A percentile compares a stretch with the other conserved stretches of the same genome.
phyloP scores from a whole-genome alignment of 2,329 filamentous ascomycete genomes.

The Aspergillus persii region DNA sequence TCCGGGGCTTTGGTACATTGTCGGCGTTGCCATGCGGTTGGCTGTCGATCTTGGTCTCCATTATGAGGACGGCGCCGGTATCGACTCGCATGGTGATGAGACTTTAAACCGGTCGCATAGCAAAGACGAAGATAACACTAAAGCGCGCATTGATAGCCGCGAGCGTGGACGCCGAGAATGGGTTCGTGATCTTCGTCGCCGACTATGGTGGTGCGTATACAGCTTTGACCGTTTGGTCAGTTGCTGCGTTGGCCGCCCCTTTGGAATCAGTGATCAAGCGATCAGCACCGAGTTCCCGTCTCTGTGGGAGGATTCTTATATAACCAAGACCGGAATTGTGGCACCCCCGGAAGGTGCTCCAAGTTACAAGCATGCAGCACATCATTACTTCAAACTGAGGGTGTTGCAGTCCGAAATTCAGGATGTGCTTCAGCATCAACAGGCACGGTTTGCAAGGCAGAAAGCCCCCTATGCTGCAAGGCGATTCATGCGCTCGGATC shows the following conservation, averaged over 20 bases:
- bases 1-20: slow-evolving; percentile 95
- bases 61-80: slow-evolving; percentile 78
- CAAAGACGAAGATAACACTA: slow-evolving; percentile 24
- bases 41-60: slow-evolving; percentile 90
- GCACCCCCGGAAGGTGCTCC: slow-evolving; percentile 61
- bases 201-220: slow-evolving; percentile 97
- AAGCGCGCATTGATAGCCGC: slow-evolving; percentile 46
- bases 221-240: slow-evolving; percentile 92
- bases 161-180: slow-evolving; percentile 73
- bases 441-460: slow-evolving; percentile 73
- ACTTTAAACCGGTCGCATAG: slow-evolving; percentile 16
- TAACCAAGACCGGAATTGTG: slow-evolving; percentile 74
- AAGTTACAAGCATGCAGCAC: slow-evolving; percentile 85
- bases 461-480: slow-evolving; percentile 64
- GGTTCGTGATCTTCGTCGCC: slow-evolving; percentile 77
- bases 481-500: slow-evolving; percentile 71
- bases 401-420: slow-evolving; percentile 91
- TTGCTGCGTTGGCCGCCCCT: slow-evolving; percentile 87
- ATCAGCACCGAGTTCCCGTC: slow-evolving; percentile 95
- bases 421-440: slow-evolving; percentile 88
- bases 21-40: slow-evolving; percentile 85
- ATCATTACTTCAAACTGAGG: slow-evolving; percentile 88
- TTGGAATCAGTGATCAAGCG: slow-evolving; percentile 93
- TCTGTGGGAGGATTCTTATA: slow-evolving; percentile 80
- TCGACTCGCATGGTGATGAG: slow-evolving; percentile 50